Percentiles rank a stretch among this genome's conserved stretches.
phyloP scores from a whole-genome alignment of 345 rosid genomes.

The Eucalyptus regnans region DNA sequence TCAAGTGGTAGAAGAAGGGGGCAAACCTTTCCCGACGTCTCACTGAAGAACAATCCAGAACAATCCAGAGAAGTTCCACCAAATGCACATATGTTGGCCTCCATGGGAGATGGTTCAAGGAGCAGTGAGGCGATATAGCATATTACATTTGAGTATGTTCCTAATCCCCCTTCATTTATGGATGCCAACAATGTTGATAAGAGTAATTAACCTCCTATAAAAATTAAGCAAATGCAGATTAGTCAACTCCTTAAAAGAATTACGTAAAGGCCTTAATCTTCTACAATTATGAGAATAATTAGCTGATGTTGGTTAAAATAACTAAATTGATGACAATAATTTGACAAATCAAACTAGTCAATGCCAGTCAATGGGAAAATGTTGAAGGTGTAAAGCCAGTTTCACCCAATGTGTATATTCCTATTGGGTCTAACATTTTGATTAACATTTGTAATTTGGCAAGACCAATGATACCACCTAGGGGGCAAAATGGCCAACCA shows the following conservation, averaged over 20 bases:
- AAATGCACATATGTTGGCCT: background rate
- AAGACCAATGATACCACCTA: background rate
- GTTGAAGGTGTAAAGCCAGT: background rate
- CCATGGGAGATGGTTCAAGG: background rate
- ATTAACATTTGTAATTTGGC: background rate
- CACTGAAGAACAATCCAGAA: background rate
- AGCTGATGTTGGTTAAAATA: background rate
- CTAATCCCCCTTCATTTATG: background rate
- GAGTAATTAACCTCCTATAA: background rate
- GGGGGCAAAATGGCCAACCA: background rate
- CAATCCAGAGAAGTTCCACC: background rate
- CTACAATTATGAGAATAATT: no score
- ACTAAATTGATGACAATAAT: background rate
- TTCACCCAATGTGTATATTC: background rate
- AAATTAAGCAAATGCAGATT: background rate
- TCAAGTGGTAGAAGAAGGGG: background rate
- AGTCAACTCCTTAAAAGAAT: background rate
- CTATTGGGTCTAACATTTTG: background rate
- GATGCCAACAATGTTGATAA: background rate
- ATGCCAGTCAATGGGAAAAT: background rate
- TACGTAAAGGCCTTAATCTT: background rate
- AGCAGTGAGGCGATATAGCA: background rate
- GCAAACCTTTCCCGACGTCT: background rate
- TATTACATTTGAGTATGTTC: background rate
- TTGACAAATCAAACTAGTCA: background rate